phyloP scores from a whole-genome alignment of 495 filamentous ascomycete species.

The Letharia columbiana region DNA sequence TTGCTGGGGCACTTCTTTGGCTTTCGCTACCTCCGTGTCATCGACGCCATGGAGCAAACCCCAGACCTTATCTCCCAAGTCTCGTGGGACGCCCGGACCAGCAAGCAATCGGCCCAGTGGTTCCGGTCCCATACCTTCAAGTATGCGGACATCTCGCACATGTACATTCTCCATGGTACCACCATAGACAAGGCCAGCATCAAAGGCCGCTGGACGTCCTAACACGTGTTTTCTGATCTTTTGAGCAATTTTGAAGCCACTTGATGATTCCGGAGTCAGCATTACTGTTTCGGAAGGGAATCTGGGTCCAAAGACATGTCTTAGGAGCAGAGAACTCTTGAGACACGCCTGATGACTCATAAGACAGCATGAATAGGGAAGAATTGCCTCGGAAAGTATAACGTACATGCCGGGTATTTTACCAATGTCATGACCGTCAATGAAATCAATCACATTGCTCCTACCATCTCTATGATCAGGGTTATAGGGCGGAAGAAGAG shows the following conservation, averaged over 20 bases:
- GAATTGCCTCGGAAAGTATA: too few species aligned
- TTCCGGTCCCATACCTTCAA: conserved; percentile 50
- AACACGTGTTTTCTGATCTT: conserved; percentile 57
- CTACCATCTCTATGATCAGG: conserved; percentile 17
- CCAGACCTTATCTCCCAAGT: conserved; percentile 63
- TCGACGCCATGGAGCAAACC: conserved; percentile 66
- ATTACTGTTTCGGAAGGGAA: too few species aligned
- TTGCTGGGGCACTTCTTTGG: conserved; percentile 66
- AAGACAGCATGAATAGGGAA: too few species aligned
- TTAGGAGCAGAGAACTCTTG: too few species aligned
- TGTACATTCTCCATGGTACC: conserved; percentile 49
- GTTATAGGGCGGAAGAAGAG: conserved; percentile 58
- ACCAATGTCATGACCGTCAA: conserved; percentile 69
- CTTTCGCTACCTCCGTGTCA: conserved; percentile 56
- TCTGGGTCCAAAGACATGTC: too few species aligned
- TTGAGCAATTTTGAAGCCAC: conserved; percentile 59
- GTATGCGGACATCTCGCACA: conserved; percentile 55
- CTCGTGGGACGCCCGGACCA: conserved; percentile 58
- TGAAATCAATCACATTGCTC: conserved; percentile 52
- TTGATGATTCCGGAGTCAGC: background rate
- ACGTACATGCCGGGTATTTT: conserved; percentile 71
- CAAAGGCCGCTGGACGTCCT: conserved; percentile 34
- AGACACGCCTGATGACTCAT: too few species aligned
- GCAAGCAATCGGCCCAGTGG: conserved; percentile 56
- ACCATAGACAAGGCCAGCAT: conserved; percentile 36